Conservation (phyloP, 2,329 filamentous ascomycete genomes). For the Chrysoporthe austroafricana region DNA sequence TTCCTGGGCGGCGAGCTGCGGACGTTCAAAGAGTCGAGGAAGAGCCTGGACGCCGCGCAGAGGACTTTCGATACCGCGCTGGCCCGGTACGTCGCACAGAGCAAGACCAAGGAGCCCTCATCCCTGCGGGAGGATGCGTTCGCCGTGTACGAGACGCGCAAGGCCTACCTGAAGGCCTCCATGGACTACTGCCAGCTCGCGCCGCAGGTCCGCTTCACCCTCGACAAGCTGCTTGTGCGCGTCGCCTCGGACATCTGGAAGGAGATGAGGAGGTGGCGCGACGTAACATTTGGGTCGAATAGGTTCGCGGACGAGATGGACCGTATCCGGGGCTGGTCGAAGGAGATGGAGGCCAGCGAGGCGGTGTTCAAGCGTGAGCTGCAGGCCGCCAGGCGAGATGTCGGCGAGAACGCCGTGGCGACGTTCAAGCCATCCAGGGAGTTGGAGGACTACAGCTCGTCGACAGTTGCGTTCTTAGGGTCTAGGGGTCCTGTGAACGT, state of each 20-base stretch:
- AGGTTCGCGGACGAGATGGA: conserved; percentile 83
- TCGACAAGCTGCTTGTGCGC: conserved; percentile 85
- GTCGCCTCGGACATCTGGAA: conserved; percentile 87
- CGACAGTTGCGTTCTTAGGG: conserved; percentile 85
- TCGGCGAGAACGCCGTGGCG: conserved; percentile 76
- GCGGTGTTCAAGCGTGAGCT: conserved; percentile 81
- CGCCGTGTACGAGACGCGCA: conserved; percentile 88
- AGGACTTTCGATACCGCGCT: conserved; percentile 82
- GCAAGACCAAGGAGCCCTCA: conserved; percentile 92
- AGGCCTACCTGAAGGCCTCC: conserved; percentile 86
- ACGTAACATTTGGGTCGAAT: conserved; percentile 65
- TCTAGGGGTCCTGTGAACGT: conserved; percentile 69
- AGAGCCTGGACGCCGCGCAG: conserved; percentile 77
- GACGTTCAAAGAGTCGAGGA: conserved; percentile 82
- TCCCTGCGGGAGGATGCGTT: conserved; percentile 94
- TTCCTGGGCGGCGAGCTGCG: conserved; percentile 82
- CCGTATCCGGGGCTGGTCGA: conserved; percentile 87
- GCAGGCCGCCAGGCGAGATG: conserved; percentile 74
- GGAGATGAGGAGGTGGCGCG: conserved; percentile 76
- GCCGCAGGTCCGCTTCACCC: conserved; percentile 79
- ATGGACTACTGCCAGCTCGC: conserved; percentile 92
- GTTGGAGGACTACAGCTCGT: conserved; percentile 88
- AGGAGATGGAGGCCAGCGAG: conserved; percentile 92
- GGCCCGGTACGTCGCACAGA: conserved; percentile 80
- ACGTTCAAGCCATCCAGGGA: conserved; percentile 82